A percentile compares a stretch with the other conserved stretches of the same genome.
Evolutionary conservation across 2,329 filamentous ascomycete genomes (phyloP).

Genomic region (Monosporascus sp.): DNA sequence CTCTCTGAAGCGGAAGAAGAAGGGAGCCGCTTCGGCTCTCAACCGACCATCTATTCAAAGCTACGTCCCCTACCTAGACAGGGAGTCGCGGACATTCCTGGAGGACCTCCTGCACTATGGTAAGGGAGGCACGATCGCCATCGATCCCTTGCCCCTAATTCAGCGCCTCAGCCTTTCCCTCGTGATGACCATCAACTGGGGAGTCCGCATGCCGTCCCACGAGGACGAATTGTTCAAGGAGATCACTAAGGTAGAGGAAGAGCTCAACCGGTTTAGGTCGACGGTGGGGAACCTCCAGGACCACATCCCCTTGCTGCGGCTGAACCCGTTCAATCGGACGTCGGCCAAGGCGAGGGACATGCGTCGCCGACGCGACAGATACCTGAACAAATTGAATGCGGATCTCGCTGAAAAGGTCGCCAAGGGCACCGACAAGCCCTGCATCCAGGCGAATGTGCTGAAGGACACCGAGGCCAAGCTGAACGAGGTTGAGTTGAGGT

Average conservation of each 20-base stretch:
- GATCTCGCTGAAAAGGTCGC: constrained; percentile 40
- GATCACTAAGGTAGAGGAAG: constrained; percentile 70
- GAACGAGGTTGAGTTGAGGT: constrained; percentile 62
- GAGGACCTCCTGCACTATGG: constrained; percentile 65
- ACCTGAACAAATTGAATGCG: constrained; percentile 61
- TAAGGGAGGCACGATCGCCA: constrained; percentile 53
- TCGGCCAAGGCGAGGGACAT: constrained; percentile 56
- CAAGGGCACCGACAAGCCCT: constrained; percentile 35
- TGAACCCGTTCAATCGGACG: constrained; percentile 40
- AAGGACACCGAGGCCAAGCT: constrained; percentile 37
- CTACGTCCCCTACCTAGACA: constrained; percentile 78
- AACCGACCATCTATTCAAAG: constrained; percentile 71
- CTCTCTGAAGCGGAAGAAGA: constrained; percentile 69
- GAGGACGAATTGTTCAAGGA: constrained; percentile 64
- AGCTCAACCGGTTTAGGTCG: constrained; percentile 69
- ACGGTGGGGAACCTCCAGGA: constrained; percentile 84
- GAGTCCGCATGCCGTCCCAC: constrained; percentile 67
- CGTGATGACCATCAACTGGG: constrained; percentile 73
- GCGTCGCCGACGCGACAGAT: constrained; percentile 63
- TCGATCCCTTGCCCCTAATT: constrained; percentile 70
- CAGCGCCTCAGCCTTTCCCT: constrained; percentile 74
- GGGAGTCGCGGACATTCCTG: constrained; percentile 68
- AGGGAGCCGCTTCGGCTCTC: constrained; percentile 72
- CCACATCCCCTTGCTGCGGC: constrained; percentile 69
- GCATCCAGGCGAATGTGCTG: constrained; percentile 33